These are phyloP conservation scores for Aphanocladium album DNA, from an alignment of 2,329 filamentous ascomycete species.

Conservation along the genomic window DNA sequence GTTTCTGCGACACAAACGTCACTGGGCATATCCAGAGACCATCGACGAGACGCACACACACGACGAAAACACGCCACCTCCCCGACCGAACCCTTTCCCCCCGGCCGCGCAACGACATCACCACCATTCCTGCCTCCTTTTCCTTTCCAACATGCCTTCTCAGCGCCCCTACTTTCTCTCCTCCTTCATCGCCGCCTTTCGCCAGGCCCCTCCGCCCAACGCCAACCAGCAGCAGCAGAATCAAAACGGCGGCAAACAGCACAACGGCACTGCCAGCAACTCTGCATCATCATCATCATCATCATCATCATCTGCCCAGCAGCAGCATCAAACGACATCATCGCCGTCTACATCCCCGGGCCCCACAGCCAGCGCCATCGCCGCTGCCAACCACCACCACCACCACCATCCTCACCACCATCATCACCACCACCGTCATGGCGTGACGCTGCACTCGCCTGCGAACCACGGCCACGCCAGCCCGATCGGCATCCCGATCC, in stretches of 20 bases:
- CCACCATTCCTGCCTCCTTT: neutral
- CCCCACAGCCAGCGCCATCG: neutral
- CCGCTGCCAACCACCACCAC: slow-evolving; percentile 1
- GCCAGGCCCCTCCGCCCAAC: slow-evolving; percentile 39
- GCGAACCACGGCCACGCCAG: slow-evolving; percentile 20
- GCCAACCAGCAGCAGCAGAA: slow-evolving; percentile 26
- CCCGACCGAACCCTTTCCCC: neutral
- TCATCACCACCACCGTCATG: slow-evolving; percentile 15
- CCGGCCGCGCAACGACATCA: neutral
- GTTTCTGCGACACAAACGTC: too few relatives aligned
- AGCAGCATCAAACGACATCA: slow-evolving; percentile 9
- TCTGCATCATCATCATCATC: slow-evolving; percentile 8
- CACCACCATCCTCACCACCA: slow-evolving; percentile 8
- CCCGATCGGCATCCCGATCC: slow-evolving; percentile 36
- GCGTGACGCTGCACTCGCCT: slow-evolving; percentile 24
- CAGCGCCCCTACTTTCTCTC: slow-evolving; percentile 54
- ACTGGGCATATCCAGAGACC: too few relatives aligned
- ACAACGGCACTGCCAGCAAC: slow-evolving; percentile 4
- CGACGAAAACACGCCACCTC: too few relatives aligned
- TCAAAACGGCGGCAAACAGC: slow-evolving; percentile 27
- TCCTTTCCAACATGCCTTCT: slow-evolving; percentile 40
- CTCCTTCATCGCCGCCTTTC: slow-evolving; percentile 52
- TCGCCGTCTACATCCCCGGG: neutral
- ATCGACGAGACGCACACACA: too few relatives aligned
- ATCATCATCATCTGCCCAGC: slow-evolving; percentile 18